Evolutionary conservation across 805 yeast genomes (phyloP), one percentile per base, ranked within the genome.

Genomic region (Diddensiella caesifluorescens): DNA sequence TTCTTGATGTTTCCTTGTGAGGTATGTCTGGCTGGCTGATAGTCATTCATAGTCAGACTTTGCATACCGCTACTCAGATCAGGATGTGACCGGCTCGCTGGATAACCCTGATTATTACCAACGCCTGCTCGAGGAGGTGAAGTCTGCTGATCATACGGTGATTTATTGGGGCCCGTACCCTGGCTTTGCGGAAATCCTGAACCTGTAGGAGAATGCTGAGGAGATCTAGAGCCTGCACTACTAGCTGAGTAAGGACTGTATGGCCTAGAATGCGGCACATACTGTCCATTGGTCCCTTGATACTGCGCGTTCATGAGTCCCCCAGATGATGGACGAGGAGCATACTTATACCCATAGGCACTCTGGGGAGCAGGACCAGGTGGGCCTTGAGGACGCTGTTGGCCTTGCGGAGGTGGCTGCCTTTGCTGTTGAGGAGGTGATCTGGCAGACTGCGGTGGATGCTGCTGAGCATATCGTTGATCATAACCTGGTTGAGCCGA

Each of bases 41-140:
- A 21, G 16, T 44, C 47, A 13, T 31, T 18, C 25, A 42, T 15
- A 5, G 42, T 30, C 32, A 46, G 18, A 20, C 42, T 31, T 10
- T 39, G 22, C 48, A 47, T 41, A 10, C 36, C 29, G 4, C 34
- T 25, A 10, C 45, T 22, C 22, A 47, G 31, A 15, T 47, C 48
- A 5, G 50, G 47, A 30, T 47, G 47, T n/a, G 50, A 47, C 29
- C 29, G 22, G 15, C 19, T 15, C 2, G 23, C 26, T 4, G 19
- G 25, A 3, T 16, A 5, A 15, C 18, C 7, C 15, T 29, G 32
- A 7, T 13, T 7, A 9, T 25, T 9, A 9, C 27, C 27, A 6
- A 13, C 7, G 12, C 15, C 32, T 22, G n/a, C 23, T 16, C 19
- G 44, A 19, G 38, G 31, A 22, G 32, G 37, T 5, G 41, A 16